Base-by-base conservation (phyloP, 2,329 filamentous ascomycete genomes). In the Phaeosphaeriaceae sp. region DNA sequence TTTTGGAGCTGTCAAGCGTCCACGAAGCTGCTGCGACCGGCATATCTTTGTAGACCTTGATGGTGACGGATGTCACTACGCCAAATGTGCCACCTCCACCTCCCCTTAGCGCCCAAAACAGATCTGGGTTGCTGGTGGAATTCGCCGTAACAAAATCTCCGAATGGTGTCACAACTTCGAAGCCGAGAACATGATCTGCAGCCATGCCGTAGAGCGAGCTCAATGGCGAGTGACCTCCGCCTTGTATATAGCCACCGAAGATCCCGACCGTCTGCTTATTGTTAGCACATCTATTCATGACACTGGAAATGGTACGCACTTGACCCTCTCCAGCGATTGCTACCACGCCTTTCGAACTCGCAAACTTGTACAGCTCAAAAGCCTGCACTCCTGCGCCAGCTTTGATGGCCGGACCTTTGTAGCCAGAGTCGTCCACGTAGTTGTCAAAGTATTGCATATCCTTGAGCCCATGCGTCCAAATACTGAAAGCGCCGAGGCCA, bases 201-300 rank as follows among this genome's bases (percentile, higher is more conserved):
- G 67, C 69, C 61, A 73, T 67, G 25, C 70, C 71, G 58, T 82
- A 82, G 27, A 80, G 66, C 41, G 78, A 77, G 19, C 80, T 80
- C 33, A 87, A 65, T 6, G 83, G 83, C 10, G 80, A 82, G 69
- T 87, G 83, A 0, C 85, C 85, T 24, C 84, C 85, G 7, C 82
- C 84, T 22, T 67, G 70, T 24, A 75, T 71, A 60, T 73, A 80
- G 4, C 77, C 70, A 15, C 70, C 70, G 57, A 65, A 79, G 61
- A 84, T 73, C 15, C 85, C 85, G 10, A 87, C 83, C 4, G 80
- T 83, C 68, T 71, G 31, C 20, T 10, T 49, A 13, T 20, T 5
- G 22, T 22, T 51, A 49, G 31, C n/a, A 7, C n/a, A n/a, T n/a
- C n/a, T 36, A 6, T 3, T 1, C 7, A 15, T 9, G 24, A 17